Evolutionary conservation across 306 rosid genomes (phyloP), one percentile per base, ranked within the genome.

Genomic region (Medicago arabica): DNA sequence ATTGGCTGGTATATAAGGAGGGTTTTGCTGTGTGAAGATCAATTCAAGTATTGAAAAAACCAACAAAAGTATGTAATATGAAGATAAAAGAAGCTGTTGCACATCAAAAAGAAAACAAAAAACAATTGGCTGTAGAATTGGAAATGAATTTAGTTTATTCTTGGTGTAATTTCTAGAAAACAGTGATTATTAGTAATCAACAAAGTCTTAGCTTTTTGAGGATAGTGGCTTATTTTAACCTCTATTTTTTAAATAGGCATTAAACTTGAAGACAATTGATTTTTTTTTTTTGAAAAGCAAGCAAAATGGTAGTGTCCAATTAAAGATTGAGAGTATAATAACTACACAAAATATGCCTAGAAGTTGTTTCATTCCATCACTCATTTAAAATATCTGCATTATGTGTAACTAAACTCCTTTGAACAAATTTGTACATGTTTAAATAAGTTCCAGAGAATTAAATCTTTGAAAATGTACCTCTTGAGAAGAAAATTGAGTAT

Each of bases 1-100:
- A 46, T 80, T 83, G 73, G 86, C 90, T 82, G 90, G 90, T 76
- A 53, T 86, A 85, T 91, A 80, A 84, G 78, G 74, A 67, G 68
- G 86, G 66, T 39, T 23, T 11, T 51, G 31, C 14, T 9, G 73
- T 77, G 23, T 77, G 81, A 83, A 60, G 72, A 63, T 50, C 47
- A 80, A 18, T 39, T 76, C 12, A 63, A 68, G 65, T 43, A 11
- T 44, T 39, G 9, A n/a, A 51, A 57, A 18, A 11, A 44, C 6
- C 13, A 38, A 43, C 71, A 41, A 64, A 36, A 1, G 55, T n/a
- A 44, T 74, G 50, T 59, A 12, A 47, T 31, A 60, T 74, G 80
- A 74, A 59, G 74, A 54, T 57, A 51, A 69, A 71, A 71, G 75
- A 43, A 54, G 73, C 58, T 62, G 40, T 38, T 49, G 71, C 80